Evolutionary conservation across 176 grass and related monocot genomes (phyloP), one percentile per base, ranked within the genome.

Genomic region (Eremochloa ophiuroides): DNA sequence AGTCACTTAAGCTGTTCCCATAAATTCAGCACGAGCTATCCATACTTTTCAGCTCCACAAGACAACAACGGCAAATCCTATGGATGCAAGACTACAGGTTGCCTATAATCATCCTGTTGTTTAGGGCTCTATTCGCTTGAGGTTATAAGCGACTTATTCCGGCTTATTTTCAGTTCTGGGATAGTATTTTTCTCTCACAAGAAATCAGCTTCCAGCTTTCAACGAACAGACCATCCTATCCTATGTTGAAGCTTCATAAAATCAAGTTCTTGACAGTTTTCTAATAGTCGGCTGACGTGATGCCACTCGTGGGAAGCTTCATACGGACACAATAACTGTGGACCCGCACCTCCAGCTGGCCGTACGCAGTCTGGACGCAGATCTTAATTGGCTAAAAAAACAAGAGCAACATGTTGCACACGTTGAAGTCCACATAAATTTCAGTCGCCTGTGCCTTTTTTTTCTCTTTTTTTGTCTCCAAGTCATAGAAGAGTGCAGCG

Each of bases 351-450:
- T 73, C 8, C 43, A 60, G 53, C 71, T 34, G 58, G 51, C 69
- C 31, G 53, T 74, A 61, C 15, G 28, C 71, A 85, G 71, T 76
- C 71, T 77, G 87, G 71, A 89, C 37, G 64, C 42, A 42, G 70
- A 37, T 68, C 76, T 58, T 77, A 65, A 71, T 71, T 65, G 82
- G 65, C 56, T 71, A 75, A 72, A 72, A 62, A 66, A 47, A 85
- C 71, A 90, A 80, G 48, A 70, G 43, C 82, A 88, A 77, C 85
- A 97, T 80, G 85, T 87, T 82, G 77, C 85, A 75, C 91, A 92
- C 87, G 87, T 97, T 90, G 89, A 90, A 88, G 67, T 77, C 85
- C 38, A 86, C 79, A 82, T 73, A 85, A 86, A 89, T 85, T 73
- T 27, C 66, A 82, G 78, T 85, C 77, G 15, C 71, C 20, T 42